These are phyloP conservation scores for Firmiana major DNA, from an alignment of 345 rosid species.

Conservation along the genomic window DNA sequence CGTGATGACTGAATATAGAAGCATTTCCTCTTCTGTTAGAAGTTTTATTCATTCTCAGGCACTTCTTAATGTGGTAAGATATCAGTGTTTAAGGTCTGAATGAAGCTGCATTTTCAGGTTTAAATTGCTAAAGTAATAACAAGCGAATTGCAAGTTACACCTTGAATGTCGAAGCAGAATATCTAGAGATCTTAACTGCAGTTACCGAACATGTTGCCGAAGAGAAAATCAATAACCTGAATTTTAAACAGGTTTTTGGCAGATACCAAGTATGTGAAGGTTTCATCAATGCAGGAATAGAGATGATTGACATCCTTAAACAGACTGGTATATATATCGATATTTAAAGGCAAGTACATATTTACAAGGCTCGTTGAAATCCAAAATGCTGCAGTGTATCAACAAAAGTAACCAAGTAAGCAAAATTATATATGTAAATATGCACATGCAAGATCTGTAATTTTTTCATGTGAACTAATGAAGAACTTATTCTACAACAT, in stretches of 20 bases:
- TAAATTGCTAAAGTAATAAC: neutral
- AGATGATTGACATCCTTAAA: neutral
- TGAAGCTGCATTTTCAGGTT: neutral
- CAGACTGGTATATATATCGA: neutral
- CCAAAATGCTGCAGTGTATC: constrained; percentile 15
- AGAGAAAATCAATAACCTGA: neutral
- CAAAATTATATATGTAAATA: constrained; percentile 10
- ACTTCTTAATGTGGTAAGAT: neutral
- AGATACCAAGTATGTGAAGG: neutral
- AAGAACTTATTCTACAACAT: constrained; percentile 20
- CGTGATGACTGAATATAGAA: neutral
- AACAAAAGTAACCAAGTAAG: neutral
- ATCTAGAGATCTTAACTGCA: neutral
- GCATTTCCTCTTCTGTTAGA: neutral
- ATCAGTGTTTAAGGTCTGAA: neutral
- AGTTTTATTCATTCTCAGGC: neutral
- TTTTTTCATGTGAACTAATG: neutral
- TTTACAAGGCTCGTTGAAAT: constrained; percentile 29
- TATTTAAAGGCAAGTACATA: constrained; percentile 17
- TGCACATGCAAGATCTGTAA: constrained; percentile 26
- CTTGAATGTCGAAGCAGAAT: neutral
- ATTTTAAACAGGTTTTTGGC: neutral
- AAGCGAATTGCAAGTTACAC: neutral
- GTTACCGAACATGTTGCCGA: neutral
- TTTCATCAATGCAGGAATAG: neutral